Evolutionary conservation across 306 rosid species (phyloP).

Genomic region (Dryas alaskensis): DNA sequence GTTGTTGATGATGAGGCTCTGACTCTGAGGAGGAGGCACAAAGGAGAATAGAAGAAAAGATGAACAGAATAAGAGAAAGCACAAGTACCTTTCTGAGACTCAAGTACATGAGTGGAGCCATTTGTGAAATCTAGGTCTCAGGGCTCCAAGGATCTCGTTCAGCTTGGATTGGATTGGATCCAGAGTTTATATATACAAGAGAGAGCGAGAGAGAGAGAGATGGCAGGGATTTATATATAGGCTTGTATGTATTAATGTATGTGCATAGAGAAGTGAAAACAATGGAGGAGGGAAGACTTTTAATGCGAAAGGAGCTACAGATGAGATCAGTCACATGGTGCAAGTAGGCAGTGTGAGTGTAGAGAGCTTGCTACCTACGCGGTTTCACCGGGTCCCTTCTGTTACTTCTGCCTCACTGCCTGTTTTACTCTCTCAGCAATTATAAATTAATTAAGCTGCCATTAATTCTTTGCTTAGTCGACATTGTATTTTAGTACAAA

Average conservation of each 20-base stretch:
- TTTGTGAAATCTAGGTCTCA: conserved; percentile 27
- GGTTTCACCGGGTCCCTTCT: neutral
- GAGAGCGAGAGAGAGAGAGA: neutral
- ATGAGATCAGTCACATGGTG: conserved; percentile 40
- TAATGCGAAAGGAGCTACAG: conserved; percentile 15
- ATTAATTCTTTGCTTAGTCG: neutral
- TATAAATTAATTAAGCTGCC: conserved; percentile 1
- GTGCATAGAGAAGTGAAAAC: neutral
- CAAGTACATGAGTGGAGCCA: conserved; percentile 55
- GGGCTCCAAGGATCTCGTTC: conserved; percentile 22
- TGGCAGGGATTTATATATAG: conserved; percentile 16
- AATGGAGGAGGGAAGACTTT: conserved; percentile 33
- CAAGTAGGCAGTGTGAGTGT: conserved; percentile 15
- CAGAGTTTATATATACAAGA: neutral
- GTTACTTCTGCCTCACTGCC: neutral
- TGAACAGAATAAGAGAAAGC: conserved; percentile 26
- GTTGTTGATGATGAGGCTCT: conserved; percentile 32
- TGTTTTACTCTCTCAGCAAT: neutral
- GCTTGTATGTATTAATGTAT: neutral
- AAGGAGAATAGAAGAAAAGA: conserved; percentile 29
- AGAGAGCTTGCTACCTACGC: conserved; percentile 10
- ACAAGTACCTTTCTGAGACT: conserved; percentile 39
- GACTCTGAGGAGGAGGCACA: conserved; percentile 26
- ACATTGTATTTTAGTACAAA: neutral
- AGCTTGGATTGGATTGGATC: conserved; percentile 18